Evolutionary conservation across 2,329 filamentous ascomycete genomes (phyloP), one percentile per base, ranked within the genome.

Genomic region (Cadophora malorum): DNA sequence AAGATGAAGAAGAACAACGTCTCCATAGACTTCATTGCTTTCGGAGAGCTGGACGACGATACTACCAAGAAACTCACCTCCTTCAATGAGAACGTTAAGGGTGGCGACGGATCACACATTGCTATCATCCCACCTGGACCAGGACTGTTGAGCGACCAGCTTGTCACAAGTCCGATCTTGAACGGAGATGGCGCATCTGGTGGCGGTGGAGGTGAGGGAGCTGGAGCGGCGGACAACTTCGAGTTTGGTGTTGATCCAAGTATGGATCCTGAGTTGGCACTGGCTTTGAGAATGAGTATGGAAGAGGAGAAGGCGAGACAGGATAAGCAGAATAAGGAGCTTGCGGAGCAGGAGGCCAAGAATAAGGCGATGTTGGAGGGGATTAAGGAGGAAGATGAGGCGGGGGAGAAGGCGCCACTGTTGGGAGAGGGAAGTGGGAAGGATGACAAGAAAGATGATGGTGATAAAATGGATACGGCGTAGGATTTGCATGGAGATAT

Each of bases 1-100:
- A 96, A 96, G 83, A 96, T 98, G 94, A 98, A 98, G 89, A 99
- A 99, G 87, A 91, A 91, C 80, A 95, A 92, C 77, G 92, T 97
- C 69, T 92, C 90, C 70, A 92, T 99, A 78, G 96, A 99, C 80
- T 95, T 99, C 77, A 88, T 99, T 70, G 89, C 95, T 58, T 99
- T 99, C 76, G 96, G 96, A 74, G 95, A 99, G 76, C 86, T 97
- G 64, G 93, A 96, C 73, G 92, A 94, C 74, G 93, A 97, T 73
- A 93, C 91, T 71, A 92, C 91, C 65, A 95, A 96, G 82, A 98
- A 98, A 83, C 88, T 99, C 64, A 90, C 93, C 77, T 91, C 92
- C 33, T 99, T 99, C 84, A 94, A 97, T 81, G 92, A 97, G 71
- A 91, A 91, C 71, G 93, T 98, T 79, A 97, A 97, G 83, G 89